Conservation (phyloP, 345 rosid genomes). For the Clausena lansium region DNA sequence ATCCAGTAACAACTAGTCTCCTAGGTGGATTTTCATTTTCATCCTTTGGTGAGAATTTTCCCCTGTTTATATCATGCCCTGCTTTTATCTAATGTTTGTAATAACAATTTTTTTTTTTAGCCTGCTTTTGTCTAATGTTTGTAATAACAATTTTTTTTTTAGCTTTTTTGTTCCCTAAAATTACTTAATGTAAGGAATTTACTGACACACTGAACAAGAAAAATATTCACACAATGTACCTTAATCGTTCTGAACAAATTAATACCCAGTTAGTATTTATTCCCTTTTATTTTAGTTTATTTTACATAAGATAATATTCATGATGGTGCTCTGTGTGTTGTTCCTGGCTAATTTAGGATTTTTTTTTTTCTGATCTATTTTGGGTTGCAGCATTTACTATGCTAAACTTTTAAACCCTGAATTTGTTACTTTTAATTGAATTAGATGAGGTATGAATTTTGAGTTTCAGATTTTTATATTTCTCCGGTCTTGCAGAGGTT, state of each 20-base stretch:
- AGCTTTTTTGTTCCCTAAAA: neutral
- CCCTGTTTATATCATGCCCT: neutral
- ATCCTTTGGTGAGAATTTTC: neutral
- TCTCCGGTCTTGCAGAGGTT: slow-evolving; percentile 25
- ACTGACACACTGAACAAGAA: neutral
- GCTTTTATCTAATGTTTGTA: neutral
- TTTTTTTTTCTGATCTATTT: neutral
- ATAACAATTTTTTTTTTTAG: neutral
- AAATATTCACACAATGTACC: neutral
- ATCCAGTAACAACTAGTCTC: neutral
- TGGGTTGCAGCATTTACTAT: neutral
- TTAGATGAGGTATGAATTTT: slow-evolving; percentile 4
- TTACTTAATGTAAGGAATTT: neutral
- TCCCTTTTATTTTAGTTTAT: neutral
- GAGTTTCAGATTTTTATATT: slow-evolving; percentile 18
- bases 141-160: neutral
- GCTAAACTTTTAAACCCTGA: neutral
- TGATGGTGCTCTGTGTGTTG: neutral
- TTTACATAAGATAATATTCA: neutral
- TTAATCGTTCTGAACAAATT: neutral
- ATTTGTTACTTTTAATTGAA: neutral
- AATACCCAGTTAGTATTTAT: neutral
- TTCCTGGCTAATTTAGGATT: neutral
- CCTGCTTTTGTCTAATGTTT: neutral
- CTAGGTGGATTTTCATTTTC: neutral